A percentile compares a stretch with the other conserved stretches of the same genome.
Evolutionary conservation across 108 stramenopile species (phyloP).

Genomic region (Licmophora abbreviata): DNA sequence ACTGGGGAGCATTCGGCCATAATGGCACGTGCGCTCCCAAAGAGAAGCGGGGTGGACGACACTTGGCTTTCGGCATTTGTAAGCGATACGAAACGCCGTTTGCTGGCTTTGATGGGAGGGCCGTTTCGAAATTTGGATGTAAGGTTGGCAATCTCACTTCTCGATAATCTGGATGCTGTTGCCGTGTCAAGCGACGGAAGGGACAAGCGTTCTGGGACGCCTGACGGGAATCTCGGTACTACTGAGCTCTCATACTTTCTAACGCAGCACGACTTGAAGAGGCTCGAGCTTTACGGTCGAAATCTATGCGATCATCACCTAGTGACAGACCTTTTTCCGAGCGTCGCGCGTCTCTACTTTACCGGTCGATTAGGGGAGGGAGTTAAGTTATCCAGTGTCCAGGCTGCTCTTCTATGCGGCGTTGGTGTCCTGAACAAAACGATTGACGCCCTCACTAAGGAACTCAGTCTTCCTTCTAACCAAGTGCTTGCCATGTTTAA

Average conservation of each 20-base stretch:
- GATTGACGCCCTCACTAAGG: slow-evolving; percentile 70
- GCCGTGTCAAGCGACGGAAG: slow-evolving; percentile 25
- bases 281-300: slow-evolving; percentile 93
- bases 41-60: slow-evolving; percentile 69
- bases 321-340: slow-evolving; percentile 91
- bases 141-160: slow-evolving; percentile 62
- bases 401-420: slow-evolving; percentile 84
- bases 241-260: slow-evolving; percentile 76
- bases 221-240: slow-evolving; percentile 39
- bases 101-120: slow-evolving; percentile 74
- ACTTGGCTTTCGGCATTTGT: slow-evolving; percentile 90
- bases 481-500: slow-evolving; percentile 96
- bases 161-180: slow-evolving; percentile 42
- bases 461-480: slow-evolving; percentile 81
- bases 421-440: slow-evolving; percentile 81
- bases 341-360: slow-evolving; percentile 87
- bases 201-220: slow-evolving; percentile 40
- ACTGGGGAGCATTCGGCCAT: slow-evolving; percentile 96
- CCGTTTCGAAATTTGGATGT: slow-evolving; percentile 84
- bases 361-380: slow-evolving; percentile 67
- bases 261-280: slow-evolving; percentile 93
- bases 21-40: slow-evolving; percentile 84
- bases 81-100: slow-evolving; percentile 82
- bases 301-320: slow-evolving; percentile 98
- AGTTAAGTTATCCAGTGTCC: slow-evolving; percentile 78